Percentiles rank a stretch among this genome's conserved stretches.
phyloP scores from a whole-genome alignment of 305 asterid genomes.

The Rubia tinctorum region DNA sequence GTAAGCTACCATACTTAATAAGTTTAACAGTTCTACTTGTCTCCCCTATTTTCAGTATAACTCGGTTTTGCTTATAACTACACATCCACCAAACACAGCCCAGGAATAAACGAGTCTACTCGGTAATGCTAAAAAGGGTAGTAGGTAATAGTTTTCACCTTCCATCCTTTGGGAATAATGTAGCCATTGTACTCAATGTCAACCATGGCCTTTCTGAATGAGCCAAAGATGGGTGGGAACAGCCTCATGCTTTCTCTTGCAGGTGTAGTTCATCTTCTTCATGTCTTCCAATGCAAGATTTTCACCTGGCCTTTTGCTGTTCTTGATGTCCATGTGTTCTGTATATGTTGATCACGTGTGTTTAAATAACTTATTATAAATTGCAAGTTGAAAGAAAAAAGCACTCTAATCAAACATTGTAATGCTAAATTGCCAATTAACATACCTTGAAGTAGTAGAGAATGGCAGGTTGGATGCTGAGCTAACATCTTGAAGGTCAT shows the following conservation, averaged over 20 bases:
- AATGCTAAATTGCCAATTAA: no score
- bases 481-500: constrained; percentile 87
- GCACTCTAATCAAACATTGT: no score
- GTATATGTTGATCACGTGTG: constrained; percentile 4
- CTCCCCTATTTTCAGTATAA: no score
- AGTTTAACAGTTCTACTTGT: no score
- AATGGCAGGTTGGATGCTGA: constrained; percentile 54
- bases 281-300: constrained; percentile 48
- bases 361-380: neutral
- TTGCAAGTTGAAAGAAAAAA: constrained; percentile 8
- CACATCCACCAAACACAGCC: no score
- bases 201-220: constrained; percentile 40
- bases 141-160: no score
- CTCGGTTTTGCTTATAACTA: no score
- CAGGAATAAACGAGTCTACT: no score
- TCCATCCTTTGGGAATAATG: constrained; percentile 42
- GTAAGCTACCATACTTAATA: no score
- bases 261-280: constrained; percentile 73
- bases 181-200: constrained; percentile 41
- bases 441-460: constrained; percentile 60
- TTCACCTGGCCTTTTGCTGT: constrained; percentile 38
- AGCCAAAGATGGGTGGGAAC: constrained; percentile 78
- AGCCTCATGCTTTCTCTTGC: constrained; percentile 88
- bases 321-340: constrained; percentile 47
- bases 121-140: no score